Base-by-base conservation (phyloP, 1,284 basidiomycete genomes). In the Rhodotorula sp. region DNA sequence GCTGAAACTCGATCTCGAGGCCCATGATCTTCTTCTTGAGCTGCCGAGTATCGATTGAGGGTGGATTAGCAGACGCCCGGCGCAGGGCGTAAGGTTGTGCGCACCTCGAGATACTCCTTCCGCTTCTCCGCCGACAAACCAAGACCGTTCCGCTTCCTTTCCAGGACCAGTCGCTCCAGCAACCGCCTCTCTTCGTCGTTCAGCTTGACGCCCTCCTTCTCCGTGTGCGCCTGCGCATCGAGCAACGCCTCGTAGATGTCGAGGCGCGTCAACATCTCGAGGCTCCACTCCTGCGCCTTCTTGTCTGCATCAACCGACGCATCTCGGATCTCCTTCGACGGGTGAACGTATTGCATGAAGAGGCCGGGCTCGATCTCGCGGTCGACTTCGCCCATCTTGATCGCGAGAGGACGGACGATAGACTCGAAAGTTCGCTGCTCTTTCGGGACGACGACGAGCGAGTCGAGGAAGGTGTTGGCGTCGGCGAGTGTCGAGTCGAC, bases 331-430 rank as follows among this genome's bases (percentile, higher is more conserved):
- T 85, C 85, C 78, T 90, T 87, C 62, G 84, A 82, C 0, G 87
- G 81, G 22, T 89, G 89, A 29, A 92, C 89, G 74, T 90, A 90
- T 79, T 90, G 89, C 77, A 91, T 89, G 81, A 92, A 92, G 0
- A 83, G 80, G 20, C 89, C 82, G 0, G 88, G 88, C 74, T 89
- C 87, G 13, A 83, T 77, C 46, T 82, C 77, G 15, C 79, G 78
- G 62, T 87, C 85, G 44, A 86, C 81, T 19, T 82, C 79, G 17
- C 86, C 84, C 59, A 89, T 88, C 15, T 84, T 83, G 27, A 84
- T 78, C 2, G 88, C 85, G 36, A 91, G 84, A 9, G 85, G 81
- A 36, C 84, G 76, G 84, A 87, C 76, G 48, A 76, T 77, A 20
- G 65, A 67, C 53, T 76, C 71, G 66, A 80, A 79, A n/a, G 76